A percentile compares a stretch with the other conserved stretches of the same genome.
phyloP scores from a whole-genome alignment of 495 filamentous ascomycete genomes.

The Talaromyces ruber region DNA sequence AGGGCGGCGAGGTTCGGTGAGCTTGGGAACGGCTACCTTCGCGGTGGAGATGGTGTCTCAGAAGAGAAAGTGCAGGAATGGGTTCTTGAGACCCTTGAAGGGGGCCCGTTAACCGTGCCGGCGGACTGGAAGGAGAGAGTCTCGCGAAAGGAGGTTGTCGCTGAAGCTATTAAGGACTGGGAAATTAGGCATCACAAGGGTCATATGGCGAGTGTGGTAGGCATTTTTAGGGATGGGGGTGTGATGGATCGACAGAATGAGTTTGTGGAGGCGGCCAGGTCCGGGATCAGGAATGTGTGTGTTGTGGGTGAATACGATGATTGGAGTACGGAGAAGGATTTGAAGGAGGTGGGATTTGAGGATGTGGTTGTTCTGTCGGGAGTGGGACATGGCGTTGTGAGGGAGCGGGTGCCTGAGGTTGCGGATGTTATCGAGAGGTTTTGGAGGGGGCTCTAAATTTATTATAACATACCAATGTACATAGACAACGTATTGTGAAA shows the following conservation, averaged over 20 bases:
- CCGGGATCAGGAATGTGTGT: conserved; percentile 16
- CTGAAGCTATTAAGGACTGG: conserved; percentile 37
- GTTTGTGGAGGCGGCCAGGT: conserved; percentile 22
- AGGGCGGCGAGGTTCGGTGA: conserved; percentile 14
- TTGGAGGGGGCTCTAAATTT: conserved; percentile 12
- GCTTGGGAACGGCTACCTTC: conserved; percentile 13
- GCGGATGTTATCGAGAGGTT: conserved; percentile 21
- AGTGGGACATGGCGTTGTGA: conserved; percentile 31
- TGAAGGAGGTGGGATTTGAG: conserved; percentile 23
- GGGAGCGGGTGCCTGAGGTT: conserved; percentile 24
- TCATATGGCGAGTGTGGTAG: conserved; percentile 31
- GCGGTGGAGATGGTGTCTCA: conserved; percentile 18
- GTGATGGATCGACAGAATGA: conserved; percentile 27
- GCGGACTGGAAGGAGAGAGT: conserved; percentile 35
- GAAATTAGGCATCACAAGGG: conserved; percentile 32
- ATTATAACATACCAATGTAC: not conserved
- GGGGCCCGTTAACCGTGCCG: conserved; percentile 26
- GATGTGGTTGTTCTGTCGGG: conserved; percentile 26
- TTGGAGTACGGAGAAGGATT: conserved; percentile 22
- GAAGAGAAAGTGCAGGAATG: conserved; percentile 20
- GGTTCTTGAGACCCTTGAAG: conserved; percentile 27
- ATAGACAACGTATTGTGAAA: not conserved
- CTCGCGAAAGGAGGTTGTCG: conserved; percentile 29
- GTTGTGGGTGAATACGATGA: conserved; percentile 35
- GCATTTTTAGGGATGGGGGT: conserved; percentile 31